phyloP scores from a whole-genome alignment of 495 filamentous ascomycete genomes.

The Cairneyella variabilis region DNA sequence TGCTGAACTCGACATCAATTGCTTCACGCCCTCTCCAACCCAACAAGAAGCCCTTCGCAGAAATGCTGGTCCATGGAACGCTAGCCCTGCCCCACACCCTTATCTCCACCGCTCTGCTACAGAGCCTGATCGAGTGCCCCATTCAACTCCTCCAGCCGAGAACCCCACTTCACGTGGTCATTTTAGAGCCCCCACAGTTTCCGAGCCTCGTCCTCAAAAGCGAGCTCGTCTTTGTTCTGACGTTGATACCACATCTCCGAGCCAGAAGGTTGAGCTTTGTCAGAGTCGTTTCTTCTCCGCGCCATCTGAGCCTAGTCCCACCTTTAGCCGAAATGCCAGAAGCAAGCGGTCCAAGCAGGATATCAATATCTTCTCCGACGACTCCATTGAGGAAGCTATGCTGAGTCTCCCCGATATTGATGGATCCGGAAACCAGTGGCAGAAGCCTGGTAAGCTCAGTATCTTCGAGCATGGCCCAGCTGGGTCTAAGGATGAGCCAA shows the following conservation, averaged over 20 bases:
- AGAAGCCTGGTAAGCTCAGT: slow-evolving; percentile 3
- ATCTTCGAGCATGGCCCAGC: slow-evolving; percentile 10
- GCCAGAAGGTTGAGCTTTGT: slow-evolving; percentile 31
- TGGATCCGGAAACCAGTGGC: slow-evolving; percentile 3
- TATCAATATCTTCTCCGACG: slow-evolving; percentile 64
- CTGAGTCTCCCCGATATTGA: slow-evolving; percentile 19
- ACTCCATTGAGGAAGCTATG: slow-evolving; percentile 55
- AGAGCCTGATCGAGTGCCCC: slow-evolving; percentile 27
- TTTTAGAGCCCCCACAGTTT: slow-evolving; percentile 35
- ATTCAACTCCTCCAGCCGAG: slow-evolving; percentile 36
- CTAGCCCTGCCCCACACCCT: slow-evolving; percentile 36
- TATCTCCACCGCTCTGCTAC: slow-evolving; percentile 18
- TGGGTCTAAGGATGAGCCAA: not conserved
- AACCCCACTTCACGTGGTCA: slow-evolving; percentile 16
- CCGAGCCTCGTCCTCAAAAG: slow-evolving; percentile 51
- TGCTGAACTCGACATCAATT: slow-evolving; percentile 83
- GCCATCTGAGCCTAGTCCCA: slow-evolving; percentile 45
- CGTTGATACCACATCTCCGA: slow-evolving; percentile 31
- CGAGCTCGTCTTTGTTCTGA: slow-evolving; percentile 53
- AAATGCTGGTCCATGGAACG: slow-evolving; percentile 51
- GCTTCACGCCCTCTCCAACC: slow-evolving; percentile 66
- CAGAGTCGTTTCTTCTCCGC: slow-evolving; percentile 58
- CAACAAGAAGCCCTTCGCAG: slow-evolving; percentile 58
- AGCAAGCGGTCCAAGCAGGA: slow-evolving; percentile 43
- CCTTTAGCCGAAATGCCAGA: slow-evolving; percentile 39